These are phyloP conservation scores for Rhexocercosporidium sp. DNA, from an alignment of 2,329 filamentous ascomycete species.

Conservation along the genomic window DNA sequence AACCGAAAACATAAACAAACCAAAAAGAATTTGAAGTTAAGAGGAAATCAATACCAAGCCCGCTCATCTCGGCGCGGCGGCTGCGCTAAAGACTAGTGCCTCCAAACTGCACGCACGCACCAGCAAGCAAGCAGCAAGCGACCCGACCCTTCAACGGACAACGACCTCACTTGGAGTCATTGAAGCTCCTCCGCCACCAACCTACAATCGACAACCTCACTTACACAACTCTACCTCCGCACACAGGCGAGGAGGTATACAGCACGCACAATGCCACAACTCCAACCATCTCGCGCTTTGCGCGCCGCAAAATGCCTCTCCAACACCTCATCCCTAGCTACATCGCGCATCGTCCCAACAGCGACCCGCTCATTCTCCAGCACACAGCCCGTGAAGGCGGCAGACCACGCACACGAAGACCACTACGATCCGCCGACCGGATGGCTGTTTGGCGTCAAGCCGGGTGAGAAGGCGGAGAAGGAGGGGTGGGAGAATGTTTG, in stretches of 20 bases:
- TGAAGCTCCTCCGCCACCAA: background rate
- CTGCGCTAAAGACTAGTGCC: conserved; percentile 8
- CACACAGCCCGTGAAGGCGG: conserved; percentile 15
- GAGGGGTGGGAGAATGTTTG: conserved; percentile 95
- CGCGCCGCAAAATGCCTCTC: conserved; percentile 16
- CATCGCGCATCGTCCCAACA: background rate
- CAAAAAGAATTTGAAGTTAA: background rate
- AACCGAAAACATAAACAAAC: background rate
- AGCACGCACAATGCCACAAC: conserved; percentile 11
- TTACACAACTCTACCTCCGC: background rate
- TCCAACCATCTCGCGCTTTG: conserved; percentile 3
- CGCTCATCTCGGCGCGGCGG: conserved; percentile 4
- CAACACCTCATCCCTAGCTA: background rate
- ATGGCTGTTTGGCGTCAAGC: conserved; percentile 93
- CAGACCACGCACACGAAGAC: conserved; percentile 39
- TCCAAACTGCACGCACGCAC: background rate
- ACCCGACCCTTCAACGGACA: background rate
- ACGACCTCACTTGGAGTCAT: too few relatives aligned
- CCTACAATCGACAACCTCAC: background rate
- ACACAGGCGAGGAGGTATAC: background rate
- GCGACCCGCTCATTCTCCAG: conserved; percentile 6
- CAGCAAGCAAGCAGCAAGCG: background rate
- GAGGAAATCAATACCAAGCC: background rate
- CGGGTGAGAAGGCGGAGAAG: conserved; percentile 92
- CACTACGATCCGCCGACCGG: conserved; percentile 90